Conservation (phyloP, 352 stramenopile genomes). For the Proteromonas lacertae region DNA sequence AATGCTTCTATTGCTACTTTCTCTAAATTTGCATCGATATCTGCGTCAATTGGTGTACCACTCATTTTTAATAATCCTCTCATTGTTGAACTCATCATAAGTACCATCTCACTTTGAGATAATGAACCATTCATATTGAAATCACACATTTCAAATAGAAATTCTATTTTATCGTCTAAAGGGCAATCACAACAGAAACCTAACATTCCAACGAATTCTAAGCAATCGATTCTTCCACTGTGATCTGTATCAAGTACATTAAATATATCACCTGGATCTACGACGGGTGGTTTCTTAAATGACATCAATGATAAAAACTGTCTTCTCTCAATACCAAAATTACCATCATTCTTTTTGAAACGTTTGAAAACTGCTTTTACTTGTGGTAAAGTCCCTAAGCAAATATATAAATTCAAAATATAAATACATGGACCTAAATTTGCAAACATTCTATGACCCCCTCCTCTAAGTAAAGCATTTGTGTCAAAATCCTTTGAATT, state of each 20-base stretch:
- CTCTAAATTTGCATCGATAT: conserved; percentile 8
- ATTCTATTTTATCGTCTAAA: conserved; percentile 14
- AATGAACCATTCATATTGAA: conserved; percentile 15
- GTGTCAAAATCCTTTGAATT: not conserved
- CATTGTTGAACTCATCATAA: conserved; percentile 14
- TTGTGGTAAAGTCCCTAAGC: conserved; percentile 2
- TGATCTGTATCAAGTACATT: conserved; percentile 9
- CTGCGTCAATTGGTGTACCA: conserved; percentile 6
- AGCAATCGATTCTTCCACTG: conserved; percentile 10
- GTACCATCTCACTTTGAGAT: conserved; percentile 8
- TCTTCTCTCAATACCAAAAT: conserved; percentile 8
- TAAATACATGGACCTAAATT: too few relatives aligned
- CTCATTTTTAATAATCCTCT: conserved; percentile 8
- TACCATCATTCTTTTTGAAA: conserved; percentile 6
- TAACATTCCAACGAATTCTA: conserved; percentile 9
- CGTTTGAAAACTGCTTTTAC: conserved; percentile 4
- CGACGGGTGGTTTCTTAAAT: conserved; percentile 5
- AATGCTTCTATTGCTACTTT: conserved; percentile 8
- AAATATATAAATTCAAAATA: not conserved
- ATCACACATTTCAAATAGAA: conserved; percentile 16
- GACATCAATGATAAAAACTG: conserved; percentile 9
- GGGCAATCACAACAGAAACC: conserved; percentile 4
- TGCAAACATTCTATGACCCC: too few relatives aligned
- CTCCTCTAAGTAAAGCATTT: too few relatives aligned
- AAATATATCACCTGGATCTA: conserved; percentile 6